Conservation (phyloP, 352 stramenopile species). For the Globisporangium cylindrosporum region DNA sequence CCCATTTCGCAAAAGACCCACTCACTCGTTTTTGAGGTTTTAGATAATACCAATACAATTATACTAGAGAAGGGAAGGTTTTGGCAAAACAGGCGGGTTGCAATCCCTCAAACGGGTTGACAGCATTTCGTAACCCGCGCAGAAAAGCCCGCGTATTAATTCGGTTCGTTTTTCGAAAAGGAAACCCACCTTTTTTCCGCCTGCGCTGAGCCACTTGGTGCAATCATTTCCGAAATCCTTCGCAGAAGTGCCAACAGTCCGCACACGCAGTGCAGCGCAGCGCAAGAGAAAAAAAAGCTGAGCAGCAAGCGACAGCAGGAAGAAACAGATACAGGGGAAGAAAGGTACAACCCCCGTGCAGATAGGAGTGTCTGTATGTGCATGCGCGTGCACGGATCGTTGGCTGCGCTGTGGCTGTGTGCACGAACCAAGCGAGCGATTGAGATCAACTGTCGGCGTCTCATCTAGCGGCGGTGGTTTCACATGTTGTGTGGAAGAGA, state of each 20-base stretch:
- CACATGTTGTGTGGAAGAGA: neutral
- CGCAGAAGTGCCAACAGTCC: conserved; percentile 1
- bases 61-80: neutral
- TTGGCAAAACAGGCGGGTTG: neutral
- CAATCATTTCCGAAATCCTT: conserved; percentile 15
- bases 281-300: neutral
- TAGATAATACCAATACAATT: neutral
- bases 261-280: neutral
- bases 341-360: neutral
- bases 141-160: neutral
- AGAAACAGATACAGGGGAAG: neutral
- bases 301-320: neutral
- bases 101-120: neutral
- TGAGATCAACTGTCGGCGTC: neutral
- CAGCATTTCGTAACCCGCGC: neutral
- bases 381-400: neutral
- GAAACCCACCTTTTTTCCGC: neutral
- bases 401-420: neutral
- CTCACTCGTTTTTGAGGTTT: neutral
- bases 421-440: neutral
- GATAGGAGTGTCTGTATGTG: neutral
- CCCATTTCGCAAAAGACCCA: neutral
- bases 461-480: neutral
- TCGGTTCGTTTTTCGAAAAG: neutral
- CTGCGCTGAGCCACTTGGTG: neutral